These are phyloP conservation scores for Mrakia hoshinonis DNA, from an alignment of 768 basidiomycete genomes.

Conservation along the genomic window DNA sequence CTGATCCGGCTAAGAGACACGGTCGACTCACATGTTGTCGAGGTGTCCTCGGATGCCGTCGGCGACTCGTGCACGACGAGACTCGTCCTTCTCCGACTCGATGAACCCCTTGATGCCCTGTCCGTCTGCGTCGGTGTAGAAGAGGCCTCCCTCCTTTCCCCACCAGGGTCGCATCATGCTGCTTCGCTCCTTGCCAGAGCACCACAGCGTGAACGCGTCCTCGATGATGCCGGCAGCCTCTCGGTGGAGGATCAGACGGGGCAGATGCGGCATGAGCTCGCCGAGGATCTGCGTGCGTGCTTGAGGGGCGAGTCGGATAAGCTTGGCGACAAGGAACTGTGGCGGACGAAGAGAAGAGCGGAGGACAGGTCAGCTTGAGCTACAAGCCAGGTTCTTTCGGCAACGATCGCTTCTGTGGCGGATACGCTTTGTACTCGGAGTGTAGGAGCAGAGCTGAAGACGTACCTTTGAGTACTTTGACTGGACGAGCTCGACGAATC, in stretches of 20 bases:
- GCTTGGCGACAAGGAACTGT: constrained; percentile 71
- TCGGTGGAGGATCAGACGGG: constrained; percentile 70
- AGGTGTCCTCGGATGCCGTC: constrained; percentile 64
- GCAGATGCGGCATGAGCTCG: constrained; percentile 67
- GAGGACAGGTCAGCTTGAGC: no score
- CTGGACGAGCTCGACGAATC: constrained; percentile 66
- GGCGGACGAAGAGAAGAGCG: neutral
- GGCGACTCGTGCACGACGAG: constrained; percentile 52
- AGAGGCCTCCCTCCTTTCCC: constrained; percentile 74
- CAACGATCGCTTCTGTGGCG: no score
- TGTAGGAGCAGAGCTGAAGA: neutral
- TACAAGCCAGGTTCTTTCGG: no score
- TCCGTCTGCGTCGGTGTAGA: constrained; percentile 42
- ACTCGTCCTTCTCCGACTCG: constrained; percentile 52
- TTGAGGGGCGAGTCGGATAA: constrained; percentile 52
- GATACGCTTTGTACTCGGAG: no score
- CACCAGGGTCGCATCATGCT: constrained; percentile 79
- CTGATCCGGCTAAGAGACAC: no score
- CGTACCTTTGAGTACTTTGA: constrained; percentile 83
- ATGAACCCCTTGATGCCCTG: constrained; percentile 56
- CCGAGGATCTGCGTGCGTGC: constrained; percentile 66
- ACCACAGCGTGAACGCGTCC: constrained; percentile 79
- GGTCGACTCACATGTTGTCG: constrained; percentile 63
- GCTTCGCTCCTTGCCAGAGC: constrained; percentile 73
- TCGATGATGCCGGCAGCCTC: constrained; percentile 76